Conservation (phyloP, 2,329 filamentous ascomycete species). For the Aspergillus alliaceus region DNA sequence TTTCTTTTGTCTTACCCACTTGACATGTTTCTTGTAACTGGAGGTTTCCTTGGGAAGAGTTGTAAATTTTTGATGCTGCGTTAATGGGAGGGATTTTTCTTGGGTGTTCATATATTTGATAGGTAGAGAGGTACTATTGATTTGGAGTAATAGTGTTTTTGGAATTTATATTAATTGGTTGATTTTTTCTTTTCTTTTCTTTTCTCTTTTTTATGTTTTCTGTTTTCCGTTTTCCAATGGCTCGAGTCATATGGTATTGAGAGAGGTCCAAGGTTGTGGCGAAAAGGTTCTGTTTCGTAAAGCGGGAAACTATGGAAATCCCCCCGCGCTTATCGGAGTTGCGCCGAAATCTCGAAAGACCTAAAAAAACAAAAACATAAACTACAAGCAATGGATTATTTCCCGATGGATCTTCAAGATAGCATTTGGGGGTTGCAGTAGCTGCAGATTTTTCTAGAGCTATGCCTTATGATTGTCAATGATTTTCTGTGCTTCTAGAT, state of each 20-base stretch:
- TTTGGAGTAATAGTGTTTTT: neutral
- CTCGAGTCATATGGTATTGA: too few species aligned
- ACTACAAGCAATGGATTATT: neutral
- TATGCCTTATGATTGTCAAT: neutral
- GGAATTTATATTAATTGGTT: too few species aligned
- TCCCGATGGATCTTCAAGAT: constrained; percentile 2
- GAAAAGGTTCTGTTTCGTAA: too few species aligned
- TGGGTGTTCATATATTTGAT: too few species aligned
- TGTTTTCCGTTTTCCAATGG: too few species aligned
- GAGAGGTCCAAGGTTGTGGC: too few species aligned
- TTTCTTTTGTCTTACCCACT: constrained; percentile 1
- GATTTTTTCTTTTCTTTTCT: too few species aligned
- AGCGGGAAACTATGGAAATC: neutral
- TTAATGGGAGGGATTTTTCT: too few species aligned
- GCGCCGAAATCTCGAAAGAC: neutral
- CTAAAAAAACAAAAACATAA: too few species aligned
- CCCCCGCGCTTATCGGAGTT: neutral
- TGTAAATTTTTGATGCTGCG: neutral
- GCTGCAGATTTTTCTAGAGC: neutral
- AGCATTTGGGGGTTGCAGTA: constrained; percentile 1
- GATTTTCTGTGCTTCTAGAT: neutral
- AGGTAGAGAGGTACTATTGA: neutral
- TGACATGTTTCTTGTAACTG: constrained; percentile 7
- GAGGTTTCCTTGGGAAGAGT: too few species aligned
- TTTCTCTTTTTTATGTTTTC: too few species aligned